These are phyloP conservation scores for Gypsophila paniculata DNA, from an alignment of 179 eudicot genomes.

Conservation along the genomic window DNA sequence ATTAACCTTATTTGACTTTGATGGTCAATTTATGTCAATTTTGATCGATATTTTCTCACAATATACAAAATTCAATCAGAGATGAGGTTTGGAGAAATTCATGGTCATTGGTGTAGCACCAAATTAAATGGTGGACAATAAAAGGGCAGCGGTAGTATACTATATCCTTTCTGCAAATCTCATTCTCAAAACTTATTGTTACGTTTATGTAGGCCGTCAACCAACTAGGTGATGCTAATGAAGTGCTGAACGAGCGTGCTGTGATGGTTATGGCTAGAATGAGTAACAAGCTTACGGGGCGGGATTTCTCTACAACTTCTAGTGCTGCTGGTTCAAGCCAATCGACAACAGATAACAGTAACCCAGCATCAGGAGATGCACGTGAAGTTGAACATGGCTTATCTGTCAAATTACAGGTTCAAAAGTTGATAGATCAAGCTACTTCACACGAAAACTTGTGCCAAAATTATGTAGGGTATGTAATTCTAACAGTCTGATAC, in stretches of 20 bases:
- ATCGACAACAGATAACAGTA: constrained; percentile 51
- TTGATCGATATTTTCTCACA: not conserved
- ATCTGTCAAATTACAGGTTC: constrained; percentile 92
- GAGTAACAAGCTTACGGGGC: constrained; percentile 97
- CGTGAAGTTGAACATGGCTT: constrained; percentile 91
- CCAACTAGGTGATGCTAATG: constrained; percentile 96
- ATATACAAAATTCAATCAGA: no score
- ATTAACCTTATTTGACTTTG: no score
- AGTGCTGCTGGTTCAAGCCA: constrained; percentile 51
- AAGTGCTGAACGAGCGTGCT: constrained; percentile 92
- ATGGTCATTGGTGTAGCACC: no score
- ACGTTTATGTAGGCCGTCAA: constrained; percentile 59
- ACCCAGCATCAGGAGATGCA: constrained; percentile 52
- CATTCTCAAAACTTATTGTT: constrained; percentile 15
- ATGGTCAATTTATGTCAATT: no score
- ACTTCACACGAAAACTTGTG: constrained; percentile 89
- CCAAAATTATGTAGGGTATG: constrained; percentile 98
- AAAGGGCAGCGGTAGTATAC: no score
- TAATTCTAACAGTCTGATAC: constrained; percentile 3
- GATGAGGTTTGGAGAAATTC: no score
- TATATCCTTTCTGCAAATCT: not conserved
- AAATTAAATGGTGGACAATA: no score
- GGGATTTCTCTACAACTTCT: constrained; percentile 69
- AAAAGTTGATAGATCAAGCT: constrained; percentile 89
- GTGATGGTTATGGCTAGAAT: constrained; percentile 95